A percentile compares a stretch with the other conserved stretches of the same genome.
These are phyloP conservation scores for Physaria fendleri DNA, from an alignment of 345 rosid species.

Conservation along the genomic window DNA sequence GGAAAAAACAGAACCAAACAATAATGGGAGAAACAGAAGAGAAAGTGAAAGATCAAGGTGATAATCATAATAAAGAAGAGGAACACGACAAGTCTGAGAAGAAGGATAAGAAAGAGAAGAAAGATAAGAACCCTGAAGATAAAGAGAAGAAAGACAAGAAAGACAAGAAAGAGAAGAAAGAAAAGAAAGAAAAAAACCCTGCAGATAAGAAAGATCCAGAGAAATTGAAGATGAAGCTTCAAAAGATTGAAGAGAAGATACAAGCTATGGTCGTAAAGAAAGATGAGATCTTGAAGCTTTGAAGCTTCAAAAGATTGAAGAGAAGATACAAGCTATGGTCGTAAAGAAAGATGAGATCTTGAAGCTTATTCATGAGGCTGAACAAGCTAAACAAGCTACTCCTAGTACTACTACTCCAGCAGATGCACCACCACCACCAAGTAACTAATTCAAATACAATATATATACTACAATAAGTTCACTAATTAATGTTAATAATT, in stretches of 20 bases:
- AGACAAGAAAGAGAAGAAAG: conserved; percentile 38
- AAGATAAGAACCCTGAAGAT: conserved; percentile 37
- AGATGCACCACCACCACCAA: conserved; percentile 33
- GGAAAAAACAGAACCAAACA: conserved; percentile 1
- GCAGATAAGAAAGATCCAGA: conserved; percentile 65
- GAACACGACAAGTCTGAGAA: conserved; percentile 25
- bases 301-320: conserved; percentile 56
- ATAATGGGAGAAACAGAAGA: conserved; percentile 36
- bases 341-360: conserved; percentile 54
- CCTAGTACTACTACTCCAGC: background rate
- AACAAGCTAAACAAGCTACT: conserved; percentile 24
- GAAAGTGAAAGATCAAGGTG: conserved; percentile 28
- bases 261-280: conserved; percentile 46
- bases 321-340: conserved; percentile 52
- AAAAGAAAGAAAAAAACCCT: conserved; percentile 53
- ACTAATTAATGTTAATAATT: background rate
- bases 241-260: conserved; percentile 61
- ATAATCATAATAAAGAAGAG: conserved; percentile 20
- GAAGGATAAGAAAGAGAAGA: conserved; percentile 26
- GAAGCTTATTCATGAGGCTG: conserved; percentile 41
- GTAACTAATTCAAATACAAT: background rate
- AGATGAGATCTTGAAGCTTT: conserved; percentile 48
- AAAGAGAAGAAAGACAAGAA: conserved; percentile 37
- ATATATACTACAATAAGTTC: background rate
- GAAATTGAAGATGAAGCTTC: conserved; percentile 53